Evolutionary conservation across 805 yeast species (phyloP).

Genomic region (Ogataea methanolica): DNA sequence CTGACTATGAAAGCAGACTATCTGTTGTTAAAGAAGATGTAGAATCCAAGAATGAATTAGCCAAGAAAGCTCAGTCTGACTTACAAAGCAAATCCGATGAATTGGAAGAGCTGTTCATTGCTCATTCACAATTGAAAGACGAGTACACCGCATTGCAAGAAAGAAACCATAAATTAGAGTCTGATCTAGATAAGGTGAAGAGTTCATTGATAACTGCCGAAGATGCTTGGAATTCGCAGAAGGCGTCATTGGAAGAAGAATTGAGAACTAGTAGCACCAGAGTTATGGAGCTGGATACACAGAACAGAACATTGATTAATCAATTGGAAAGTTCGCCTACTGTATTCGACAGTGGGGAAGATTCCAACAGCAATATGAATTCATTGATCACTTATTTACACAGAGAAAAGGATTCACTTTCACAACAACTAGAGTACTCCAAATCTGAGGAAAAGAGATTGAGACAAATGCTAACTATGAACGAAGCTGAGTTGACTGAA

Average conservation of each 20-base stretch:
- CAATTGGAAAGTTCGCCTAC: constrained; percentile 46
- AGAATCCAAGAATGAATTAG: constrained; percentile 18
- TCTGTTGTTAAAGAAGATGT: constrained; percentile 29
- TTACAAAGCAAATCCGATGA: constrained; percentile 24
- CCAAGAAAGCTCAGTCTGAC: constrained; percentile 14
- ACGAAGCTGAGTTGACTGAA: constrained; percentile 48
- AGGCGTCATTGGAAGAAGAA: constrained; percentile 39
- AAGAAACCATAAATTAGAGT: constrained; percentile 34
- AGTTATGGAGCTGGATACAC: constrained; percentile 55
- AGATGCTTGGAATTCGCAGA: constrained; percentile 43
- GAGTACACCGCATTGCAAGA: constrained; percentile 16
- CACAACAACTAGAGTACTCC: constrained; percentile 49
- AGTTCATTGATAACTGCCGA: constrained; percentile 32
- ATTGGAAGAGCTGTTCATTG: constrained; percentile 25
- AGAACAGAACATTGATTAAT: constrained; percentile 61
- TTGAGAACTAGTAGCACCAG: constrained; percentile 41
- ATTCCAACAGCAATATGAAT: constrained; percentile 33
- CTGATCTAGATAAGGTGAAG: constrained; percentile 31
- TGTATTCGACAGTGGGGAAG: constrained; percentile 11
- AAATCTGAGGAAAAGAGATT: constrained; percentile 51
- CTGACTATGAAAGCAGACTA: constrained; percentile 29
- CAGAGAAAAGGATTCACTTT: constrained; percentile 69
- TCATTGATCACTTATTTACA: constrained; percentile 61
- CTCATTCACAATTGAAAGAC: constrained; percentile 13
- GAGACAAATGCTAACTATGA: constrained; percentile 44